These are phyloP conservation scores for Nyssa sinensis DNA, from an alignment of 148 eudicot species.

Conservation along the genomic window DNA sequence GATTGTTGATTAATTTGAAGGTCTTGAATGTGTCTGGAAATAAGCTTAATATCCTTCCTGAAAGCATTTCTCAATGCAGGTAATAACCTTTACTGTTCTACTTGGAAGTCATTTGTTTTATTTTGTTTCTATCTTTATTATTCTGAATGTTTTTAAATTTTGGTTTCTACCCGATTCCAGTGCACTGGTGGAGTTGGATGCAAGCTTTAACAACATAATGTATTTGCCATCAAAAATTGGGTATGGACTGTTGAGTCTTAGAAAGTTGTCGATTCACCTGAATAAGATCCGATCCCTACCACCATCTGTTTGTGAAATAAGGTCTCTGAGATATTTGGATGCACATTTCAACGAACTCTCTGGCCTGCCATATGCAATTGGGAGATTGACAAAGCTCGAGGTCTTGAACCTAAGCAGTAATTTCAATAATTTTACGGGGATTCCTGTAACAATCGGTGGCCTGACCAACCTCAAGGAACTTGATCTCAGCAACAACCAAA, in stretches of 20 bases:
- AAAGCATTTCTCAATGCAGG: conserved; percentile 75
- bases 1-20: conserved; percentile 56
- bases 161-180: conserved; percentile 25
- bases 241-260: conserved; percentile 46
- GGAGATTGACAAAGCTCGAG: conserved; percentile 57
- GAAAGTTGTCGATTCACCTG: conserved; percentile 42
- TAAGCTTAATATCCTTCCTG: conserved; percentile 71
- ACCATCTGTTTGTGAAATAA: conserved; percentile 68
- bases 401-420: conserved; percentile 63
- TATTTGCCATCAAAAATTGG: conserved; percentile 77
- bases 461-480: conserved; percentile 63
- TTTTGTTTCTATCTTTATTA: not conserved
- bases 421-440: conserved; percentile 62
- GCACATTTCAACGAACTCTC: conserved; percentile 73
- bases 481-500: conserved; percentile 80
- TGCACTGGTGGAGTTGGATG: conserved; percentile 62
- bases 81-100: too few relatives aligned
- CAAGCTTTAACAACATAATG: conserved; percentile 61
- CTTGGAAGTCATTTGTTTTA: too few relatives aligned
- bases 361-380: conserved; percentile 56
- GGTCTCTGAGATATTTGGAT: conserved; percentile 49
- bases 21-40: conserved; percentile 68
- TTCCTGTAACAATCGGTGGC: conserved; percentile 62
- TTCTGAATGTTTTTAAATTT: not conserved
- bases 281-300: conserved; percentile 80